These are phyloP conservation scores for Dioszegia aurantiaca DNA, from an alignment of 768 basidiomycete genomes.

Conservation along the genomic window DNA sequence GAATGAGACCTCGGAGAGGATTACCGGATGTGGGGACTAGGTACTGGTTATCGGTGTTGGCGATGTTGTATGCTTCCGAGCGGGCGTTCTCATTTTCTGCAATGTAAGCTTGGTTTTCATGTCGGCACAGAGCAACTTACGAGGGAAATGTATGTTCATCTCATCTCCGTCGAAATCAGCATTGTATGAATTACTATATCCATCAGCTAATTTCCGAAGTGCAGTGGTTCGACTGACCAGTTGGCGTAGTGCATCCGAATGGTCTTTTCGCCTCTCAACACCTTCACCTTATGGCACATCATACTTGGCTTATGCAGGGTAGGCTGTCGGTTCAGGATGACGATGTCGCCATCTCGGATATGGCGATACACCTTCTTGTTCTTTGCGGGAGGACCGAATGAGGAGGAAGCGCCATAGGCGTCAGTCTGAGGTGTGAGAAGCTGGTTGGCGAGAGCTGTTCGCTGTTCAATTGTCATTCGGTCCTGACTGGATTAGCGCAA, in stretches of 20 bases:
- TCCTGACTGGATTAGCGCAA: conserved; percentile 60
- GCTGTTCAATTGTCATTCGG: conserved; percentile 77
- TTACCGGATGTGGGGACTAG: conserved; percentile 98
- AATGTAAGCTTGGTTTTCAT: conserved; percentile 5
- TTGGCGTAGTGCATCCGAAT: conserved; percentile 99
- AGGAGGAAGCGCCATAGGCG: conserved; percentile 53
- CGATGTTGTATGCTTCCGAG: conserved; percentile 88
- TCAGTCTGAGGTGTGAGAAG: conserved; percentile 80
- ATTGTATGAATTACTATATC: conserved; percentile 87
- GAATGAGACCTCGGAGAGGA: conserved; percentile 93
- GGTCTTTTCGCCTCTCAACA: conserved; percentile 93
- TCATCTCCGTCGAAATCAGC: conserved; percentile 94
- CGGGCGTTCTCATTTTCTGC: conserved; percentile 91
- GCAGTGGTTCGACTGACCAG: conserved; percentile 64
- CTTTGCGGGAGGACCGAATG: conserved; percentile 64
- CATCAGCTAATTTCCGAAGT: not conserved
- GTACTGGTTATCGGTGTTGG: conserved; percentile 98
- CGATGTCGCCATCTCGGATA: conserved; percentile 86
- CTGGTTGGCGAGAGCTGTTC: conserved; percentile 92
- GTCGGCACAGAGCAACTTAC: conserved; percentile 57
- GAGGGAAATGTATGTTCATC: conserved; percentile 99
- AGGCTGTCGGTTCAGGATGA: conserved; percentile 95
- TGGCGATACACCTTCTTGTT: conserved; percentile 99
- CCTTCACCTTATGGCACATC: conserved; percentile 95
- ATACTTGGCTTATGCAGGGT: conserved; percentile 98